phyloP scores from a whole-genome alignment of 2,329 filamentous ascomycete species.

The Fusarium camptoceras region DNA sequence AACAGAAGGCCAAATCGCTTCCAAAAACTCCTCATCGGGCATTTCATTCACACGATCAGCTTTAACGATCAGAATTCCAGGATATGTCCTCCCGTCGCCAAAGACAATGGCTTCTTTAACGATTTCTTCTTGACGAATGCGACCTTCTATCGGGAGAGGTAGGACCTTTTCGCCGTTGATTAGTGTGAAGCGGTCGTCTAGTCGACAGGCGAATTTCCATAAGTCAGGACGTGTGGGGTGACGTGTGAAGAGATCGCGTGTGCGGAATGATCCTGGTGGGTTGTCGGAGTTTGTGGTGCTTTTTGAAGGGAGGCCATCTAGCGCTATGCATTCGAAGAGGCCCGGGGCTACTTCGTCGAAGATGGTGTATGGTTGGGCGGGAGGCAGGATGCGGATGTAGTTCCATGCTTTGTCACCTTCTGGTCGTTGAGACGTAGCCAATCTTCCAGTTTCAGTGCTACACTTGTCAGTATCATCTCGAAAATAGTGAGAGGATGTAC shows the following conservation, averaged over 20 bases:
- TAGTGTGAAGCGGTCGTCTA: slow-evolving; percentile 60
- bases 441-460: slow-evolving; percentile 46
- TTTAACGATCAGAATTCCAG: slow-evolving; percentile 66
- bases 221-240: slow-evolving; percentile 56
- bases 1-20: slow-evolving; percentile 62
- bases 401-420: slow-evolving; percentile 47
- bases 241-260: slow-evolving; percentile 57
- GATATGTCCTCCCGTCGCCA: slow-evolving; percentile 63
- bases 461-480: not conserved
- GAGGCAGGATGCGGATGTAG: slow-evolving; percentile 49
- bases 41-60: slow-evolving; percentile 57
- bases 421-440: slow-evolving; percentile 46
- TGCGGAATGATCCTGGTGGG: slow-evolving; percentile 58
- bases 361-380: slow-evolving; percentile 39
- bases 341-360: slow-evolving; percentile 48
- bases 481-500: slow-evolving; percentile 12
- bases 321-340: slow-evolving; percentile 53
- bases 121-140: slow-evolving; percentile 62
- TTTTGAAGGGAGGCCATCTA: slow-evolving; percentile 55
- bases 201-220: slow-evolving; percentile 60
- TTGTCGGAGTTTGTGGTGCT: slow-evolving; percentile 52
- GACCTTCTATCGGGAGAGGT: slow-evolving; percentile 62
- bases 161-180: slow-evolving; percentile 63
- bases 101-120: slow-evolving; percentile 70
- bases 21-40: slow-evolving; percentile 58